phyloP scores from a whole-genome alignment of 805 yeast species.

The Nakazawaea laoshanensis region DNA sequence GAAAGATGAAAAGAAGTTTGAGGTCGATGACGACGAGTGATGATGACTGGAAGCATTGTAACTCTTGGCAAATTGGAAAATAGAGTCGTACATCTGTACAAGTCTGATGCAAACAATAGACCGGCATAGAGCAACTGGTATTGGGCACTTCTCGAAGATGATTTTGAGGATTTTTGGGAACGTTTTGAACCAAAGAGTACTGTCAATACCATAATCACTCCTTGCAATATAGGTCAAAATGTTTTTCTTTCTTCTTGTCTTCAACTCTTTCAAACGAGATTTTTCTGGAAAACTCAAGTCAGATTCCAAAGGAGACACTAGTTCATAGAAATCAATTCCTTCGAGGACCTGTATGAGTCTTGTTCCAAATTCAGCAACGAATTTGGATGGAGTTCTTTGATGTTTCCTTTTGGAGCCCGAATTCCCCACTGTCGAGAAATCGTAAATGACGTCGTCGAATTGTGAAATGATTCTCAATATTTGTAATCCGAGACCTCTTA shows the following conservation, averaged over 20 bases:
- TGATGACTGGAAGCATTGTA: slow-evolving; percentile 2
- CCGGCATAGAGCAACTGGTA: slow-evolving; percentile 89
- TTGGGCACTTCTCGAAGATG: slow-evolving; percentile 77
- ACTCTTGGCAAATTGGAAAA: slow-evolving; percentile 46
- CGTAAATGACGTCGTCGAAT: slow-evolving; percentile 74
- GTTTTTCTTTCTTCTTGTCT: slow-evolving; percentile 47
- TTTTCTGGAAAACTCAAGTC: slow-evolving; percentile 70
- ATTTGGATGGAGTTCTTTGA: slow-evolving; percentile 55
- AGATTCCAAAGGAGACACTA: slow-evolving; percentile 44
- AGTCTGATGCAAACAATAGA: slow-evolving; percentile 83
- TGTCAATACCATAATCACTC: slow-evolving; percentile 89
- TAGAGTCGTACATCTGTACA: slow-evolving; percentile 74
- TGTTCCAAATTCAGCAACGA: slow-evolving; percentile 73
- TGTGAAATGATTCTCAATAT: slow-evolving; percentile 73
- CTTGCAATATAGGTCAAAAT: slow-evolving; percentile 75
- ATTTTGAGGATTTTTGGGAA: slow-evolving; percentile 69
- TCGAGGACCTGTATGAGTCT: slow-evolving; percentile 73
- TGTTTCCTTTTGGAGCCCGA: slow-evolving; percentile 23
- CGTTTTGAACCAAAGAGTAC: slow-evolving; percentile 90
- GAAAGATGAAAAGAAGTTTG: slow-evolving; percentile 1
- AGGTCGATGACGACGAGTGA: slow-evolving; percentile 1
- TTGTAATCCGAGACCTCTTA: slow-evolving; percentile 68
- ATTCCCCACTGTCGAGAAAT: slow-evolving; percentile 13
- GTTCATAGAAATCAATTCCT: slow-evolving; percentile 53
- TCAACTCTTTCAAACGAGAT: slow-evolving; percentile 57